These are phyloP conservation scores for Discostella stelligera DNA, from an alignment of 352 stramenopile genomes.

Conservation along the genomic window DNA sequence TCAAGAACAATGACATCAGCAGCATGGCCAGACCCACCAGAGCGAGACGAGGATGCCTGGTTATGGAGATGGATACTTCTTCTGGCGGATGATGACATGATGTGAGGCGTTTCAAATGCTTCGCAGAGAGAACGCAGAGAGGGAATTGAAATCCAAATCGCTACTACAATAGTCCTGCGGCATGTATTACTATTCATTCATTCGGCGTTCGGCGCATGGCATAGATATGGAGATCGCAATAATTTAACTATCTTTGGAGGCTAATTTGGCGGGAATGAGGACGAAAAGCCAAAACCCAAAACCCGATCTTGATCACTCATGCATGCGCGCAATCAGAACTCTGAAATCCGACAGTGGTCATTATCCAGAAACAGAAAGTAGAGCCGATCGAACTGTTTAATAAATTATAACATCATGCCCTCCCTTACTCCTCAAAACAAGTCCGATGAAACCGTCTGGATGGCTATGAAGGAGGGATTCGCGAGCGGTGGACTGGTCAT, in stretches of 20 bases:
- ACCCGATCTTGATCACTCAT: background rate
- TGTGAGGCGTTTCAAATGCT: background rate
- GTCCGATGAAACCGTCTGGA: constrained; percentile 39
- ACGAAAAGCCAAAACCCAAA: background rate
- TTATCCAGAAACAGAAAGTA: background rate
- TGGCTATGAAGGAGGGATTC: constrained; percentile 46
- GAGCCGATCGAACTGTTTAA: too few species aligned
- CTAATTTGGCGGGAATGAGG: too few species aligned
- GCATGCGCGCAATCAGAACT: background rate
- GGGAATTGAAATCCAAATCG: background rate
- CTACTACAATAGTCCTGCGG: background rate
- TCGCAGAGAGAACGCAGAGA: background rate
- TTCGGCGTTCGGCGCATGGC: too few species aligned
- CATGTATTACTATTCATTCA: too few species aligned
- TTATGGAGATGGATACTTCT: background rate
- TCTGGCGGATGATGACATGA: background rate
- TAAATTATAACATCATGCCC: constrained; percentile 27
- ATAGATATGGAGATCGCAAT: too few species aligned
- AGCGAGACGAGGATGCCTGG: background rate
- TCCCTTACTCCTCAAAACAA: constrained; percentile 45
- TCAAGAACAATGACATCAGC: constrained; percentile 7
- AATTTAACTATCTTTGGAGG: too few species aligned
- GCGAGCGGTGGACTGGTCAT: constrained; percentile 26
- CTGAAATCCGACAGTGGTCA: background rate
- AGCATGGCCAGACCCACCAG: too few species aligned